Base-by-base conservation (phyloP, 139 green algal genomes). In the Coccomyxa sp. region DNA sequence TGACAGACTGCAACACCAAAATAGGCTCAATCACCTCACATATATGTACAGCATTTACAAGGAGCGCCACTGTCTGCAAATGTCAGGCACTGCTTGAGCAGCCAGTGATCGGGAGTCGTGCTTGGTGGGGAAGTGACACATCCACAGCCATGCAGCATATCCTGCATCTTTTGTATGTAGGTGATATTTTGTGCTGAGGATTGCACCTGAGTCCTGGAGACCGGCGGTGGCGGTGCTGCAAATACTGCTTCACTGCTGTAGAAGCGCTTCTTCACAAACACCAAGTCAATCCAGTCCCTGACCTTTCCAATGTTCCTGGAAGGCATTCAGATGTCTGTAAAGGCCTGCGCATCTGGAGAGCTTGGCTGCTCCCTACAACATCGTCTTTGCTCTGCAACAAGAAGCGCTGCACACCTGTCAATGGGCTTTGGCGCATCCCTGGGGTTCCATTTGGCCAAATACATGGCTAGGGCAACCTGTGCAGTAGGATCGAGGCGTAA, bases 241-340 rank as follows among this genome's bases (percentile, higher is more conserved):
- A 31, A 64, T 64, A 22, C 50, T 31, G 7, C 64, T 37, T 69
- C 38, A 8, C 36, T 31, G 75, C 55, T 74, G 44, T 81, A 79
- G 24, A 84, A 89, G 24, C 80, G 79, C 55, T 86, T 87, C 40
- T 82, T 70, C 27, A 82, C 39, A 55, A 83, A 89, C 2, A 90
- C 86, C 33, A 39, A 34, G 39, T 86, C 75, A 31, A 91, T 91
- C 81, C 83, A 91, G 37, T 83, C 75, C 18, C 79, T 44, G 8
- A 88, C 77, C 36, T 81, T 82, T 14, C 33, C 70, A 9, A 70
- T 34, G 70, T 78, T 78, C 70, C 78, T 82, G 78, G 64, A 69
- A 12, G 18, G n/a, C n/a, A n/a, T n/a, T n/a, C n/a, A n/a, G n/a
- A n/a, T n/a, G n/a, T n/a, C n/a, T n/a, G n/a, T n/a, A n/a, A n/a